phyloP scores from a whole-genome alignment of 352 stramenopile species.

The Phytopythium helicoides region DNA sequence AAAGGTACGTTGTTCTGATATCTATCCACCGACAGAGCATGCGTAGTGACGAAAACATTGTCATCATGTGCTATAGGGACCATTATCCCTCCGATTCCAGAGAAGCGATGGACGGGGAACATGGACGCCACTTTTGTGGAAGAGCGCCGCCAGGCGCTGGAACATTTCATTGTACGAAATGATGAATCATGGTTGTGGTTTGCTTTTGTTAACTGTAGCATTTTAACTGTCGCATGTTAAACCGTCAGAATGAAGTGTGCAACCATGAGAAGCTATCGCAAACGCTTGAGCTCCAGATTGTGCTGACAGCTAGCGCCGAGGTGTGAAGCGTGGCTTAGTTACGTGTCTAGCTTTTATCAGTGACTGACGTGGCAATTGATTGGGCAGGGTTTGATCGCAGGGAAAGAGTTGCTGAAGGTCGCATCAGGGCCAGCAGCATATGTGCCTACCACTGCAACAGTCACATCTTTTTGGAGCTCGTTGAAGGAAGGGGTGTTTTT shows the following conservation, averaged over 20 bases:
- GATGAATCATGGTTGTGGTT: no score
- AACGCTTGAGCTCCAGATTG: conserved; percentile 80
- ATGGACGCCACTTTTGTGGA: conserved; percentile 90
- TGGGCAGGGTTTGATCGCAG: conserved; percentile 67
- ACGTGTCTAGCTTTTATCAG: no score
- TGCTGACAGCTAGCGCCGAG: conserved; percentile 80
- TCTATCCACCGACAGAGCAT: no score
- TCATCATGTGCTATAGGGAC: conserved; percentile 55
- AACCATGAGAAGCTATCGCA: conserved; percentile 81
- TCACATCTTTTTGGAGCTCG: conserved; percentile 81
- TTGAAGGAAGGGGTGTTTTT: conserved; percentile 81
- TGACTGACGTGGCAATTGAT: neutral
- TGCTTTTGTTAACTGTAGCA: no score
- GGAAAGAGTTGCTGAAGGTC: conserved; percentile 81
- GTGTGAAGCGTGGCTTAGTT: no score
- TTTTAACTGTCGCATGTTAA: neutral
- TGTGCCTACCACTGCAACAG: conserved; percentile 67
- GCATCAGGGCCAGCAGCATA: conserved; percentile 69
- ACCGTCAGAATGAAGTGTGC: conserved; percentile 79
- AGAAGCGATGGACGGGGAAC: conserved; percentile 87
- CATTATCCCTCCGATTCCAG: conserved; percentile 86
- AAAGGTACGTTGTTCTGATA: conserved; percentile 51
- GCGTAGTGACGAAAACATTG: no score
- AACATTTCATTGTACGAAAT: conserved; percentile 80
- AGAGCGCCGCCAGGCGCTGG: conserved; percentile 80